A percentile compares a stretch with the other conserved stretches of the same genome.
Evolutionary conservation across 73 alveolate species (phyloP).

Genomic region (Loxodes magnus): DNA sequence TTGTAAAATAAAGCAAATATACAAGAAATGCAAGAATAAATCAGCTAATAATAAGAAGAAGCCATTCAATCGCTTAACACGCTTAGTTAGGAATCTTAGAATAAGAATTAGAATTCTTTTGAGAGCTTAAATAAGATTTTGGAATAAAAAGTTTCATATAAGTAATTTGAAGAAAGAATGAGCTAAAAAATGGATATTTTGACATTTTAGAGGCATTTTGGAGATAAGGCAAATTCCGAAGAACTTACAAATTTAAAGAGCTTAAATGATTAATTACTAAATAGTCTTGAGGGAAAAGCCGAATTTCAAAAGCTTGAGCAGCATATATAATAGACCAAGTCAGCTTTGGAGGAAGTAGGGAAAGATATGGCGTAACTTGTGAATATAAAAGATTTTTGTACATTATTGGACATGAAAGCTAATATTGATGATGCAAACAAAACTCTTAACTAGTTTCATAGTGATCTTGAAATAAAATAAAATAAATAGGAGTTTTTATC

Average conservation of each 20-base stretch:
- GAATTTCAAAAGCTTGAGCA: not conserved
- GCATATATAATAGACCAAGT: not conserved
- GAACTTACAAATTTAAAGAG: slow-evolving; percentile 1
- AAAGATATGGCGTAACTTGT: slow-evolving; percentile 72
- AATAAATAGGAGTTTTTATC: slow-evolving; percentile 40
- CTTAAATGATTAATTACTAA: not conserved
- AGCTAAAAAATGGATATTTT: no score
- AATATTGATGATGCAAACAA: slow-evolving; percentile 69
- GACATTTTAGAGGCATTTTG: no score
- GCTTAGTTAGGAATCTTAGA: no score
- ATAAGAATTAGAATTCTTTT: no score
- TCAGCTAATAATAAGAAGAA: no score
- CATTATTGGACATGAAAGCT: slow-evolving; percentile 45
- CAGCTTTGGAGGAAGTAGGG: slow-evolving; percentile 64
- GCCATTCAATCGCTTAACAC: no score
- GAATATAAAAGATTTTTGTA: slow-evolving; percentile 52
- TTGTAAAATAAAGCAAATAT: no score
- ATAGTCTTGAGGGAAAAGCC: not conserved
- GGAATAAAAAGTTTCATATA: no score
- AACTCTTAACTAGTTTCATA: slow-evolving; percentile 60
- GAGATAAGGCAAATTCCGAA: no score
- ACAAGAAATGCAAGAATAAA: no score
- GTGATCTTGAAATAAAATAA: slow-evolving; percentile 57
- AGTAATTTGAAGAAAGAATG: no score
- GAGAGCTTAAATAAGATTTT: no score